Percentiles rank a stretch among this genome's conserved stretches.
Conservation (phyloP, 305 asterid species). For the Fraxinus albicans region DNA sequence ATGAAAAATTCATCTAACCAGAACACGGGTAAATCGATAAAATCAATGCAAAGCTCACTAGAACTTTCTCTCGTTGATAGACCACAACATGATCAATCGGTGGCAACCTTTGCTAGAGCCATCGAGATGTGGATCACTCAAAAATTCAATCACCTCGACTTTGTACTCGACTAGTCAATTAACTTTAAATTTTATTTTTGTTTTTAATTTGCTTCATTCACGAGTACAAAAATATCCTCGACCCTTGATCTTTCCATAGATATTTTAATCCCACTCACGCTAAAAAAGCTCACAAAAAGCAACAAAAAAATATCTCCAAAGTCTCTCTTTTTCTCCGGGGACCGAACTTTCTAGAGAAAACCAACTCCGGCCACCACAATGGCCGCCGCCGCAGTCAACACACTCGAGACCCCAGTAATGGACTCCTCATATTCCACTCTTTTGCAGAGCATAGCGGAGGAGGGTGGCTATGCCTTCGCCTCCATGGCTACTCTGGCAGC, state of each 20-base stretch:
- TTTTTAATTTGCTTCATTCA: background rate
- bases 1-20: no score
- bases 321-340: background rate
- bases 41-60: no score
- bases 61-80: no score
- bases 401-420: slow-evolving; percentile 67
- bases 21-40: no score
- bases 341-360: slow-evolving; percentile 25
- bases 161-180: background rate
- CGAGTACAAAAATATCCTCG: background rate
- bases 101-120: no score
- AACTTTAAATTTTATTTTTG: background rate
- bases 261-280: slow-evolving; percentile 2
- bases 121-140: no score
- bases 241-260: slow-evolving; percentile 10
- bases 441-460: slow-evolving; percentile 55
- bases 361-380: slow-evolving; percentile 30
- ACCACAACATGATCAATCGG: no score
- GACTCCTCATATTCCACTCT: slow-evolving; percentile 48
- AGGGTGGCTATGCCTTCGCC: slow-evolving; percentile 88
- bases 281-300: slow-evolving; percentile 2
- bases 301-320: slow-evolving; percentile 11
- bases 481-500: slow-evolving; percentile 70
- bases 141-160: no score
- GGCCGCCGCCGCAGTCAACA: slow-evolving; percentile 29